Evolutionary conservation across 208 protist species (phyloP).

Genomic region (Leptomonas pyrrhocoris): DNA sequence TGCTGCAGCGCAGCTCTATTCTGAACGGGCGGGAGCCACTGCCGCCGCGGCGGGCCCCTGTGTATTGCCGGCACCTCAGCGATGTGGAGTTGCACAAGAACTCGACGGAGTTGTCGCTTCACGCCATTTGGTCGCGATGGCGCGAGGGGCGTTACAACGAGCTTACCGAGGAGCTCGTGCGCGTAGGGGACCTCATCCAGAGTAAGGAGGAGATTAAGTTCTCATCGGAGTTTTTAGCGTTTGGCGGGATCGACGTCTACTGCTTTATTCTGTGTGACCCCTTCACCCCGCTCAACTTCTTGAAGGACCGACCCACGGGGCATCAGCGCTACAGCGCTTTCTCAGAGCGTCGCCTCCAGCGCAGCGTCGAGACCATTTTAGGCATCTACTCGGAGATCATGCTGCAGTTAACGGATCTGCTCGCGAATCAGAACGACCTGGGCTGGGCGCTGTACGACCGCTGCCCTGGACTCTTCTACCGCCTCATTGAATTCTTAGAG

Average conservation of each 20-base stretch:
- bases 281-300: conserved; percentile 32
- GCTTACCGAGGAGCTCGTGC: conserved; percentile 22
- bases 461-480: conserved; percentile 77
- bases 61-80: conserved; percentile 11
- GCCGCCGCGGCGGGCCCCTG: conserved; percentile 26
- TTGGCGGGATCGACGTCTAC: conserved; percentile 75
- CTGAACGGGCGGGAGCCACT: conserved; percentile 28
- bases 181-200: conserved; percentile 44
- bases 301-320: conserved; percentile 10
- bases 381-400: conserved; percentile 41
- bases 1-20: conserved; percentile 20
- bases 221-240: conserved; percentile 58
- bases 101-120: conserved; percentile 3
- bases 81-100: conserved; percentile 5
- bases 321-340: conserved; percentile 14
- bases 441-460: conserved; percentile 82
- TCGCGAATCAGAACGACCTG: conserved; percentile 70
- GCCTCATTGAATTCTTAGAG: conserved; percentile 70
- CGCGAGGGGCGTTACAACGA: conserved; percentile 28
- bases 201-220: conserved; percentile 48
- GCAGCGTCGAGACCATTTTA: conserved; percentile 18
- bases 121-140: conserved; percentile 31
- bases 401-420: conserved; percentile 63
- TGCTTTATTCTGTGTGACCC: conserved; percentile 65
- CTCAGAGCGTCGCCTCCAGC: conserved; percentile 9